Percentiles rank a stretch among this genome's conserved stretches.
phyloP scores from a whole-genome alignment of 2,329 filamentous ascomycete genomes.

The Fusarium sp. region DNA sequence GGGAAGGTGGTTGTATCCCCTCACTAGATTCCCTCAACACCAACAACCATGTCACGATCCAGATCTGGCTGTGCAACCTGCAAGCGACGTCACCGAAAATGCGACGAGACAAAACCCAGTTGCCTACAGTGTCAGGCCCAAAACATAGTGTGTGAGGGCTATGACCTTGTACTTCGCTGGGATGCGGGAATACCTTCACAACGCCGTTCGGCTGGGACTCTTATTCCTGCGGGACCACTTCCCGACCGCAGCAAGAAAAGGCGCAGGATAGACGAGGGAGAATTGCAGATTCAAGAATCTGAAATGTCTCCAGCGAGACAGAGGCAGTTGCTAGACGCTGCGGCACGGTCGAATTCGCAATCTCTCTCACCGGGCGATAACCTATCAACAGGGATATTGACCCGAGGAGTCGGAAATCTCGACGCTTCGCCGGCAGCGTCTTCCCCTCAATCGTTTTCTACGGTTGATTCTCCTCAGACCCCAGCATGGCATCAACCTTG shows the following conservation, averaged over 20 bases:
- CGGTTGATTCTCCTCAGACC: background rate
- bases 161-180: conserved; percentile 31
- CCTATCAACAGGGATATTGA: background rate
- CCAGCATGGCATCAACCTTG: background rate
- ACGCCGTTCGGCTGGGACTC: conserved; percentile 16
- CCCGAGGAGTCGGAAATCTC: background rate
- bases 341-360: background rate
- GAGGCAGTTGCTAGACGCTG: background rate
- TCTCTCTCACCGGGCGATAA: background rate
- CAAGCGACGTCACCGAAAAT: conserved; percentile 39
- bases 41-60: conserved; percentile 30
- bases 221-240: conserved; percentile 10
- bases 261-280: background rate
- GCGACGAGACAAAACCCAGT: conserved; percentile 32
- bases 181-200: conserved; percentile 30
- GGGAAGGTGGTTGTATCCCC: background rate
- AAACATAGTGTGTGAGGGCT: conserved; percentile 25
- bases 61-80: conserved; percentile 35
- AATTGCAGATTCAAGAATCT: background rate
- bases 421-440: background rate
- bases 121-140: conserved; percentile 28
- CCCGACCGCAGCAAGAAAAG: background rate
- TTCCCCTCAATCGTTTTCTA: background rate
- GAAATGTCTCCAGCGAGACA: background rate
- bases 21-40: background rate